Conservation (phyloP, 73 alveolate species). For the Tetrahymena borealis region DNA sequence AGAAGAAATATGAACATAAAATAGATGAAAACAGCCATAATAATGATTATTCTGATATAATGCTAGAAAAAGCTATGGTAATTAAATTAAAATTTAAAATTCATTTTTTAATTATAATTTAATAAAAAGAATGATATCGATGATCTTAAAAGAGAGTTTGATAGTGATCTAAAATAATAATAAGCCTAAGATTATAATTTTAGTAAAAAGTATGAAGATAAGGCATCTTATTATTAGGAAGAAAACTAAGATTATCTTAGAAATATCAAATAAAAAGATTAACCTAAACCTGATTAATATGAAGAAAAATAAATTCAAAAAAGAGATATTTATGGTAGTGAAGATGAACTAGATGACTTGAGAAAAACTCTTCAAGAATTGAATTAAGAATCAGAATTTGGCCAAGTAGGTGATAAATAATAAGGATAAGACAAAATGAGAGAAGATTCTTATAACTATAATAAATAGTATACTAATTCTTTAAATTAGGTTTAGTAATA, state of each 20-base stretch:
- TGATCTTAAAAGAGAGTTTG: neutral
- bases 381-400: neutral
- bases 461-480: too few relatives aligned
- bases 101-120: neutral
- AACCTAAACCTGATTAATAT: too few relatives aligned
- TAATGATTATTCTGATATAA: neutral
- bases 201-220: too few relatives aligned
- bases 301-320: neutral
- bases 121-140: neutral
- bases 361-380: neutral
- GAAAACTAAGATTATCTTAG: too few relatives aligned
- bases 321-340: neutral
- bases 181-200: neutral
- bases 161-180: neutral
- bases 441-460: too few relatives aligned
- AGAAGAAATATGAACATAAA: neutral
- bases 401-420: too few relatives aligned
- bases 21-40: neutral
- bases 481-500: too few relatives aligned
- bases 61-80: neutral
- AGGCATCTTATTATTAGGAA: too few relatives aligned
- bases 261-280: too few relatives aligned
- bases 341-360: neutral
- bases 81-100: neutral
- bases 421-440: too few relatives aligned